phyloP scores from a whole-genome alignment of 2,329 filamentous ascomycete species.

The Aaosphaeria arxii region DNA sequence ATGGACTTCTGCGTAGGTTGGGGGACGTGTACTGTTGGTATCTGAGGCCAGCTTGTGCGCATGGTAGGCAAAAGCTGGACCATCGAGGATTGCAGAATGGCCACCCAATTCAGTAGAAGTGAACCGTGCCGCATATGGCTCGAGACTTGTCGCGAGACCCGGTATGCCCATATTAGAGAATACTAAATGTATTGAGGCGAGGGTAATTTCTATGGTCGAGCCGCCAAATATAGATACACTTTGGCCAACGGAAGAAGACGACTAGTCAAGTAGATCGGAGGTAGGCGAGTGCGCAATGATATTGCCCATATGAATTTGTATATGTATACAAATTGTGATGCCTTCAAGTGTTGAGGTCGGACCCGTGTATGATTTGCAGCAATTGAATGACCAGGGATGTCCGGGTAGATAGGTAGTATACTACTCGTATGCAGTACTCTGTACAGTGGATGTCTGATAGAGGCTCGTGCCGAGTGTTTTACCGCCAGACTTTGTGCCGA shows the following conservation, averaged over 20 bases:
- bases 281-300: not conserved
- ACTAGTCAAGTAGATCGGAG: not conserved
- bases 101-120: slow-evolving; percentile 18
- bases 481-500: no score
- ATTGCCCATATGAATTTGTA: no score
- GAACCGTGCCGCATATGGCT: slow-evolving; percentile 27
- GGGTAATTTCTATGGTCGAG: no score
- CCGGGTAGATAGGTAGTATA: no score
- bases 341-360: no score
- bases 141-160: slow-evolving; percentile 27
- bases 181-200: not conserved
- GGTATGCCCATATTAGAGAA: slow-evolving; percentile 29
- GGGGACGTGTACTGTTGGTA: slow-evolving; percentile 18
- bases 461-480: no score
- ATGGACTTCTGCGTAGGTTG: slow-evolving; percentile 60
- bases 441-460: no score
- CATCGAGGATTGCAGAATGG: slow-evolving; percentile 60
- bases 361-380: no score
- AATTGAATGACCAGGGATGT: no score
- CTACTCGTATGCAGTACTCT: no score
- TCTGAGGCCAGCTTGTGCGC: slow-evolving; percentile 50
- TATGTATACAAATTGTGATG: no score
- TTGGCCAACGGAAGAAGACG: not conserved
- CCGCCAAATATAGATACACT: no score
- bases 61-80: slow-evolving; percentile 74